A percentile compares a stretch with the other conserved stretches of the same genome.
phyloP scores from a whole-genome alignment of 176 grass and related monocot genomes.

The Alopecurus myosuroides region DNA sequence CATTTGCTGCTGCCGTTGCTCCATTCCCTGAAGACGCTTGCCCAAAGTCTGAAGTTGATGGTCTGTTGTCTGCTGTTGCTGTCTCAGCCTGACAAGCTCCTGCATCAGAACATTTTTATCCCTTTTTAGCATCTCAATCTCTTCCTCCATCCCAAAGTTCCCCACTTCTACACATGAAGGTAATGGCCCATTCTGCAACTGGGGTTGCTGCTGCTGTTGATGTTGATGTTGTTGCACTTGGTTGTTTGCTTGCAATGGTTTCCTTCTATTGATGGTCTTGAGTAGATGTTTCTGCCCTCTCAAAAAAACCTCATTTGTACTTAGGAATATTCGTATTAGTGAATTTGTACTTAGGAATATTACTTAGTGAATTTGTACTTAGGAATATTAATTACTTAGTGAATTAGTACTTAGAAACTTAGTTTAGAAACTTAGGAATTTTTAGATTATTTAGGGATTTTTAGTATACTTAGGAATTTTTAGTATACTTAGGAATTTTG shows the following conservation, averaged over 20 bases:
- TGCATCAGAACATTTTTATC: conserved; percentile 99
- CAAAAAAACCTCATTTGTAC: conserved; percentile 92
- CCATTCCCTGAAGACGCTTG: no score
- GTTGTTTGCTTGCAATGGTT: no score
- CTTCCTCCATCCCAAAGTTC: conserved; percentile 91
- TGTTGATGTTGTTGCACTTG: conserved; percentile 25
- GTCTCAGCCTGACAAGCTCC: conserved; percentile 77
- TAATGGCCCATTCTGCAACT: conserved; percentile 54
- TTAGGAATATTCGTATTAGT: no score
- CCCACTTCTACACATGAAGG: conserved; percentile 87
- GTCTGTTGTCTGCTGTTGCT: conserved; percentile 83
- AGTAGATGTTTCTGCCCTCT: conserved; percentile 82
- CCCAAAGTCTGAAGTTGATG: conserved; percentile 79
- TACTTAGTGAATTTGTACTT: no score
- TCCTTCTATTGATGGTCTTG: conserved; percentile 89
- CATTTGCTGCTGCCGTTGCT: no score
- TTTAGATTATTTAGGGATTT: no score
- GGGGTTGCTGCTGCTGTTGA: conserved; percentile 38
- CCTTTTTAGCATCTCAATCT: conserved; percentile 83
- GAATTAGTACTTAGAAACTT: no score
- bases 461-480: no score
- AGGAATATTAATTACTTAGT: no score
- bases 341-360: no score
- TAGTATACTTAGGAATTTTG: no score
- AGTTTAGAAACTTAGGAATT: no score